These are phyloP conservation scores for Penicillium subrubescens DNA, from an alignment of 495 filamentous ascomycete species.

Conservation along the genomic window DNA sequence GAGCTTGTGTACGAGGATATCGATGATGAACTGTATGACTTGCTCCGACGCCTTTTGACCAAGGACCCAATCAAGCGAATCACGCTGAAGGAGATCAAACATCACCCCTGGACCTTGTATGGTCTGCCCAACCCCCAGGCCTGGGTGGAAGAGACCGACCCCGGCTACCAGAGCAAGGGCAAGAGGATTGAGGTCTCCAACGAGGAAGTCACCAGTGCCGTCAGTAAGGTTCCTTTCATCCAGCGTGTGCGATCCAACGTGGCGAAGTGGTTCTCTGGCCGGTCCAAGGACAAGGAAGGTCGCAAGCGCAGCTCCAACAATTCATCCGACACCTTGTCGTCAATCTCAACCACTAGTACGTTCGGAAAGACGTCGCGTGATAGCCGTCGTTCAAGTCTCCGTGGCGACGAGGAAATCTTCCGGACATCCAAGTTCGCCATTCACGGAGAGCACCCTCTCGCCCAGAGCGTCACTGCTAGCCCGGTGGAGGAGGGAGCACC, in stretches of 20 bases:
- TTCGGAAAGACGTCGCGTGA: constrained; percentile 42
- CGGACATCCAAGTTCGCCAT: constrained; percentile 42
- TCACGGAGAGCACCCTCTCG: constrained; percentile 74
- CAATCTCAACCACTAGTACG: constrained; percentile 31
- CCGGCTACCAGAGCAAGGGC: constrained; percentile 74
- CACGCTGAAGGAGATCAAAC: constrained; percentile 88
- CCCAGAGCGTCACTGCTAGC: constrained; percentile 77
- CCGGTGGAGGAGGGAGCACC: constrained; percentile 55
- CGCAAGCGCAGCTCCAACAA: constrained; percentile 47
- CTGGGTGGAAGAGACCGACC: constrained; percentile 96
- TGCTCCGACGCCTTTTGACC: constrained; percentile 77
- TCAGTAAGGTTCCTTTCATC: constrained; percentile 84
- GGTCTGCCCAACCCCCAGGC: constrained; percentile 71
- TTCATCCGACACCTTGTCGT: constrained; percentile 39
- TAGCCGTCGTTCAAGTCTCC: constrained; percentile 67
- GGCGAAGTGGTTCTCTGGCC: constrained; percentile 62
- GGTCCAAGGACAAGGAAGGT: constrained; percentile 56
- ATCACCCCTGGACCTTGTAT: constrained; percentile 90
- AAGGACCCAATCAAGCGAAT: constrained; percentile 91
- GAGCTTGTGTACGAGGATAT: constrained; percentile 84
- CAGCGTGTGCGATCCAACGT: constrained; percentile 62
- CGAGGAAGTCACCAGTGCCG: constrained; percentile 84
- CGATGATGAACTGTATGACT: constrained; percentile 76
- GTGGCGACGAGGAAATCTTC: constrained; percentile 63
- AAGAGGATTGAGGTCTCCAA: constrained; percentile 91